Evolutionary conservation across 2,329 filamentous ascomycete genomes (phyloP), one percentile per base, ranked within the genome.

Genomic region (Neofusicoccum umdonicola): DNA sequence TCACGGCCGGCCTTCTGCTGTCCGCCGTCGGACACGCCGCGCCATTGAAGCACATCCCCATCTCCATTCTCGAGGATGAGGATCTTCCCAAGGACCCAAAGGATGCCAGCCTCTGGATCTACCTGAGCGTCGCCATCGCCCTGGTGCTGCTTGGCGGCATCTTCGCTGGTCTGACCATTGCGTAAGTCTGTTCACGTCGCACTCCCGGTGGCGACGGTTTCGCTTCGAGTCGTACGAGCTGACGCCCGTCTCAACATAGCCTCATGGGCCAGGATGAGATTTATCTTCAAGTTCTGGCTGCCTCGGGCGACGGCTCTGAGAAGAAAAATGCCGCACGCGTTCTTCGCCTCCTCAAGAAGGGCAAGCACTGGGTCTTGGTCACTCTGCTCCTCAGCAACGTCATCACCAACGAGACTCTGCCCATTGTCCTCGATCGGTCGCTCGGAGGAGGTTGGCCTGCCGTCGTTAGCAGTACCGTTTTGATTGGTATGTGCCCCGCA

Each of bases 331-430:
- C 95, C 0, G 86, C 85, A 64, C 89, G 87, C 68, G 95, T 99
- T 11, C 84, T 95, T 70, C 84, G 87, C 48, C 82, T 99, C 34
- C 80, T 99, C 64, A 88, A 92, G 68, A 90, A 87, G 71, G 95
- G 95, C 71, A 99, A 99, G 77, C 95, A 99, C 78, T 99, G 95
- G 95, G 94, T 99, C 19, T 83, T 99, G 65, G 95, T 99, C 62
- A 98, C 95, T 2, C 81, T 99, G 31, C 85, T 99, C 7, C 83
- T 99, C 64, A 93, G 93, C 77, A 99, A 99, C 77, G 95, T 99
- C 74, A 96, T 99, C 72, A 96, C 96, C 69, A 98, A 99, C 77
- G 95, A 98, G 80, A 96, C 94, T 2, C 83, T 97, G 13, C 95
- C 95, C 34, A 97, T 99, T 67, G 92, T 99, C 11, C 85, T 99